Percentiles rank a stretch among this genome's conserved stretches.
Conservation (phyloP, 345 rosid species). For the Noccaea caerulescens region DNA sequence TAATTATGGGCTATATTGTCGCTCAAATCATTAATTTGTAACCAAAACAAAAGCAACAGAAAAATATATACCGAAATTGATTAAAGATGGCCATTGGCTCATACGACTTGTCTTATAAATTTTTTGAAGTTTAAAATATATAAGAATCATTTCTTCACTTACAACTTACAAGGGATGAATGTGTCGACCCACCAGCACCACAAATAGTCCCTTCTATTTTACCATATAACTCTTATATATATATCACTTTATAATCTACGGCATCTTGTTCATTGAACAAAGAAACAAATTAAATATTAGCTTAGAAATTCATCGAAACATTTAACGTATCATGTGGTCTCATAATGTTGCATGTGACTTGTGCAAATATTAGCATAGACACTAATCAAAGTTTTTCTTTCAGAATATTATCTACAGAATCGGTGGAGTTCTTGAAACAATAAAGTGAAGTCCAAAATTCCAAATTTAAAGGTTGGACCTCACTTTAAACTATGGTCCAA, state of each 20-base stretch:
- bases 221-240: too few relatives aligned
- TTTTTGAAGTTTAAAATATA: background rate
- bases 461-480: too few relatives aligned
- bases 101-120: background rate
- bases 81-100: constrained; percentile 9
- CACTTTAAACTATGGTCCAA: too few relatives aligned
- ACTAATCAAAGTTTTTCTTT: too few relatives aligned
- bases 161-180: constrained; percentile 13
- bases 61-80: background rate
- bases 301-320: background rate
- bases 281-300: background rate
- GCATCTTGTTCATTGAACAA: too few relatives aligned
- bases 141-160: constrained; percentile 18
- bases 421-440: too few relatives aligned
- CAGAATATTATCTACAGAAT: too few relatives aligned
- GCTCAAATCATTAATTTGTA: constrained; percentile 13
- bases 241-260: too few relatives aligned
- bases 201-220: background rate
- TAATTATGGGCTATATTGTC: constrained; percentile 21
- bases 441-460: too few relatives aligned
- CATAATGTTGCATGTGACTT: constrained; percentile 21
- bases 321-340: constrained; percentile 19
- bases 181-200: constrained; percentile 21
- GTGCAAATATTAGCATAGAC: background rate
- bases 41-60: constrained; percentile 1